phyloP scores from a whole-genome alignment of 257 asterid genomes.

The Ilex aquifolium region DNA sequence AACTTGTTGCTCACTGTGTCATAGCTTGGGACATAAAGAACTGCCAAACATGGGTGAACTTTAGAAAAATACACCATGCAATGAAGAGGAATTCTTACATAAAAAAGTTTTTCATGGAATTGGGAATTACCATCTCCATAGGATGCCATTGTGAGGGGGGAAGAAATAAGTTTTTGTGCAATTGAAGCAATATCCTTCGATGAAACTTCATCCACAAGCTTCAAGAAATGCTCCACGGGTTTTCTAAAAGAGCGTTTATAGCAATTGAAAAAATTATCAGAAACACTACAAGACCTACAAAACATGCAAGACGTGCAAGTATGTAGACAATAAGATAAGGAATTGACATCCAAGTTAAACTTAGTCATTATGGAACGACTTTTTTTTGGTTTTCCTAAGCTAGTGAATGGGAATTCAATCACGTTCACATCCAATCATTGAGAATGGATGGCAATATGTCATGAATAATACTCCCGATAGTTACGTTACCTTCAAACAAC shows the following conservation, averaged over 20 bases:
- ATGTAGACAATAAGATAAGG: too few relatives aligned
- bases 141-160: slow-evolving; percentile 93
- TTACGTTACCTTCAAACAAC: too few relatives aligned
- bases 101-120: not conserved
- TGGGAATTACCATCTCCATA: slow-evolving; percentile 78
- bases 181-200: slow-evolving; percentile 43
- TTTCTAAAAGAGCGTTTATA: slow-evolving; percentile 39
- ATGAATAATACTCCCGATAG: too few relatives aligned
- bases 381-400: too few relatives aligned
- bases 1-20: slow-evolving; percentile 52
- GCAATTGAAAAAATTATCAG: not conserved
- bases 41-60: slow-evolving; percentile 34
- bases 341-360: too few relatives aligned
- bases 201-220: slow-evolving; percentile 51
- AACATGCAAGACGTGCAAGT: too few relatives aligned
- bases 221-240: slow-evolving; percentile 82
- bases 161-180: slow-evolving; percentile 45
- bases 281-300: not conserved
- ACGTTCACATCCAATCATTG: too few relatives aligned
- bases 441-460: too few relatives aligned
- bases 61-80: not conserved
- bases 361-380: too few relatives aligned
- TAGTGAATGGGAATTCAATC: too few relatives aligned
- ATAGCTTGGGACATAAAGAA: slow-evolving; percentile 69
- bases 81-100: not conserved